Evolutionary conservation across 352 stramenopile species (phyloP), one percentile per base, ranked within the genome.

Genomic region (Blastocystis sp.): DNA sequence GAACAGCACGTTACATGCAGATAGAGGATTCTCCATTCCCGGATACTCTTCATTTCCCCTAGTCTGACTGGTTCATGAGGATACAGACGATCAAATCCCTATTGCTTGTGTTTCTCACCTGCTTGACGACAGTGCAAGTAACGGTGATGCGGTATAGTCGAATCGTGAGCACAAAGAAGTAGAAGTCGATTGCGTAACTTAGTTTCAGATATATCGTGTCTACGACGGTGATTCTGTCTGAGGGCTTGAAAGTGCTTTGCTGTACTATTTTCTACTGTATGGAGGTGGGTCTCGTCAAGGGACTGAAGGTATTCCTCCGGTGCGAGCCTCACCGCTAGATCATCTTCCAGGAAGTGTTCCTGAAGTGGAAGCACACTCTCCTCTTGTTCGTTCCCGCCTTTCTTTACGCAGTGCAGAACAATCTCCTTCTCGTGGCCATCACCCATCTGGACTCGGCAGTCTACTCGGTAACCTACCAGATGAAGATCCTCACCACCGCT

Each of bases 391-490:
- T 96, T 40, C 94, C 94, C 3, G 92, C 93, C 14, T 89, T 93
- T 28, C 89, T 96, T 4, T 96, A 96, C 82, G 89, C 94, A 0
- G 71, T 96, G 24, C 59, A 34, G 61, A 68, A 66, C 61, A 80
- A 69, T 62, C 6, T 17, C 24, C 54, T 38, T 70, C 64, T 88
- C 87, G 89, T 95, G 14, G 93, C 94, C 17, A 90, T 95, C 42
- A 92, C 89, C 14, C 93, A 95, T 80, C 87, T 97, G 3, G 93
- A 95, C 89, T 92, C 93, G 11, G 92, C 93, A 0, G 91, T 93
- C 59, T 96, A 94, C 78, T 93, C 95, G 89, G 93, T 97, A 4
- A 94, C 92, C 24, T 96, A 95, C 87, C 94, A 97, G 90, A 92
- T 91, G 48, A 97, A 97, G 89, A 92, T 97, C n/a, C 87, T 97